A percentile compares a stretch with the other conserved stretches of the same genome.
phyloP scores from a whole-genome alignment of 202 grass and related monocot genomes.

The Digitaria exilis region DNA sequence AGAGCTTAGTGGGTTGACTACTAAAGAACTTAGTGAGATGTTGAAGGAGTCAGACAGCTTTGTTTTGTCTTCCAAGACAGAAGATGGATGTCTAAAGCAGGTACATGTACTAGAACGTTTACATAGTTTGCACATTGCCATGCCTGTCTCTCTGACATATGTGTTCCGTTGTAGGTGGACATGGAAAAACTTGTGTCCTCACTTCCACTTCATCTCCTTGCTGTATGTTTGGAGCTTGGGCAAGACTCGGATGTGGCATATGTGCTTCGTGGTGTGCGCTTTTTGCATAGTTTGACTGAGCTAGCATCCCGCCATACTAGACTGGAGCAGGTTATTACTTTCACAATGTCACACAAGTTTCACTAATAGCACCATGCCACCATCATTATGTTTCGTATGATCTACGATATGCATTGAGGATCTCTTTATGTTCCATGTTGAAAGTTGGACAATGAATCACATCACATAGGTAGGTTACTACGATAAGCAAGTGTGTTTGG shows the following conservation, averaged over 20 bases:
- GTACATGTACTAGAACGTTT: constrained; percentile 37
- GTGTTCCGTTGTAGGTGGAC: constrained; percentile 63
- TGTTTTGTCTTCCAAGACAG: constrained; percentile 58
- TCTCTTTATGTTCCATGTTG: background rate
- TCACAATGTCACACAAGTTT: constrained; percentile 5
- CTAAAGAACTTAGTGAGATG: constrained; percentile 69
- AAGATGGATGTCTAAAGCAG: constrained; percentile 61
- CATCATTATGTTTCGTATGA: constrained; percentile 11
- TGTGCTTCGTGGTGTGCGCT: constrained; percentile 73
- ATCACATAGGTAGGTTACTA: background rate
- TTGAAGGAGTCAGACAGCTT: constrained; percentile 86
- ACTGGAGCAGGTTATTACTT: constrained; percentile 82
- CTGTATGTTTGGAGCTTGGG: constrained; percentile 63
- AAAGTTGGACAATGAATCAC: constrained; percentile 27
- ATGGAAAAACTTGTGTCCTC: constrained; percentile 68
- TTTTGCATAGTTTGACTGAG: constrained; percentile 85
- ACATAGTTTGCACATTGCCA: background rate
- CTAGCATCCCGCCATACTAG: constrained; percentile 75
- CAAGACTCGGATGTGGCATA: constrained; percentile 60
- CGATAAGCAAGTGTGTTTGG: too few relatives aligned
- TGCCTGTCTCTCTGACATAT: constrained; percentile 13
- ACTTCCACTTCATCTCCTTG: constrained; percentile 70
- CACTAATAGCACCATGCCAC: background rate
- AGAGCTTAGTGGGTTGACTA: constrained; percentile 68
- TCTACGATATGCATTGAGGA: background rate